Base-by-base conservation (phyloP, 208 protist species). In the Zelonia costaricensis region DNA sequence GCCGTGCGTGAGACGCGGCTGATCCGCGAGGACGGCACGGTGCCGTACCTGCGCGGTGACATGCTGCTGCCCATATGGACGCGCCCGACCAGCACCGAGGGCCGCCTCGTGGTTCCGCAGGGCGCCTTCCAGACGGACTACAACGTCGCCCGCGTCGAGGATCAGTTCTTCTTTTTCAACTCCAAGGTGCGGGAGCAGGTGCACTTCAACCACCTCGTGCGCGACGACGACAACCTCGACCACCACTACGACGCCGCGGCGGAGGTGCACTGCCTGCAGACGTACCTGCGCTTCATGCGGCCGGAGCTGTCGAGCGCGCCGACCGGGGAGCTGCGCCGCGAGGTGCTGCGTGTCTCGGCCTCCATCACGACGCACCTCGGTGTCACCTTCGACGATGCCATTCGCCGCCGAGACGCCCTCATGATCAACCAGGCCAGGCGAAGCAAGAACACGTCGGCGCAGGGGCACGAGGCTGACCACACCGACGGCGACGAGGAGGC, bases 81-180 rank as follows among this genome's bases (percentile, higher is more conserved):
- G 33, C 88, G 91, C 4, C 84, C 86, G 15, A 98, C 97, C n/a
- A 98, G 94, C 56, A 98, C 96, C 10, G 96, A 99, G 67, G 89
- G 94, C 20, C 91, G 96, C 9, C 82, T 99, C 0, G 82, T 99
- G 10, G 86, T 95, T 7, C 79, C 75, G 16, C 76, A 82, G 20
- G 88, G 84, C n/a, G 87, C 86, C 2, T 69, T 70, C 27, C 79
- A 69, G 31, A 76, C 80, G n/a, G 25, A 38, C 18, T 95, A 95
- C 72, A 78, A 92, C 59, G 87, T 94, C 2, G 72, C 64, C n/a
- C 60, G 82, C 16, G 61, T 91, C 20, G 88, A 98, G 75, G 78
- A 98, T 49, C 87, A 97, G 64, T 97, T 98, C 76, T 99, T 98
- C 71, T 97, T 97, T 54, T 97, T 98, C 62, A 98, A 99, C 74